Conservation (phyloP, 805 yeast species). For the Ogataea glucozyma region DNA sequence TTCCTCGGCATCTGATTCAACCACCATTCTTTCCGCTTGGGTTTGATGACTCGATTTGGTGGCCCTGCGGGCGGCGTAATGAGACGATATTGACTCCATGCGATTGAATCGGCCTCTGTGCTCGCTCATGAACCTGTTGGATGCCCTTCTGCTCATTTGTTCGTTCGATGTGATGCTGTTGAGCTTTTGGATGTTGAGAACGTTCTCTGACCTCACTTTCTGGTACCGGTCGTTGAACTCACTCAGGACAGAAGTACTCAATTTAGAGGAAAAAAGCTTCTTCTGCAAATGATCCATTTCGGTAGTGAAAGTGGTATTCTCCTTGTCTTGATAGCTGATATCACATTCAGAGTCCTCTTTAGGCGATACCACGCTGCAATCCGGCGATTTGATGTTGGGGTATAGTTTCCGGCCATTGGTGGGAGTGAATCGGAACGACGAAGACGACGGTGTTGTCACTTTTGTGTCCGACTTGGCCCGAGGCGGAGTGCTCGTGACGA, state of each 20-base stretch:
- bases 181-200: constrained; percentile 27
- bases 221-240: constrained; percentile 46
- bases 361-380: constrained; percentile 10
- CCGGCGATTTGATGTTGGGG: constrained; percentile 26
- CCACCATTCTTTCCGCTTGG: constrained; percentile 6
- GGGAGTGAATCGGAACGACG: constrained; percentile 33
- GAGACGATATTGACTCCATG: constrained; percentile 52
- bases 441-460: constrained; percentile 26
- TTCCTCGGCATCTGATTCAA: constrained; percentile 6
- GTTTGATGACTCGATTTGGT: constrained; percentile 8
- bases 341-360: constrained; percentile 24
- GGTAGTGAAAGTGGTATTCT: constrained; percentile 28
- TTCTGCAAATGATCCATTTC: constrained; percentile 40
- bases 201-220: constrained; percentile 36
- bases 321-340: constrained; percentile 33
- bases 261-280: constrained; percentile 48
- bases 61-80: constrained; percentile 44
- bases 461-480: constrained; percentile 4
- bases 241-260: constrained; percentile 45
- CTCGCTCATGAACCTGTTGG: constrained; percentile 45
- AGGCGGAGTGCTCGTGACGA: constrained; percentile 21
- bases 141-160: constrained; percentile 27
- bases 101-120: constrained; percentile 47
- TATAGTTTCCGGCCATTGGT: constrained; percentile 31
- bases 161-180: constrained; percentile 26